A percentile compares a stretch with the other conserved stretches of the same genome.
These are phyloP conservation scores for Arachnomyces sp. DNA, from an alignment of 2,329 filamentous ascomycete species.

Conservation along the genomic window DNA sequence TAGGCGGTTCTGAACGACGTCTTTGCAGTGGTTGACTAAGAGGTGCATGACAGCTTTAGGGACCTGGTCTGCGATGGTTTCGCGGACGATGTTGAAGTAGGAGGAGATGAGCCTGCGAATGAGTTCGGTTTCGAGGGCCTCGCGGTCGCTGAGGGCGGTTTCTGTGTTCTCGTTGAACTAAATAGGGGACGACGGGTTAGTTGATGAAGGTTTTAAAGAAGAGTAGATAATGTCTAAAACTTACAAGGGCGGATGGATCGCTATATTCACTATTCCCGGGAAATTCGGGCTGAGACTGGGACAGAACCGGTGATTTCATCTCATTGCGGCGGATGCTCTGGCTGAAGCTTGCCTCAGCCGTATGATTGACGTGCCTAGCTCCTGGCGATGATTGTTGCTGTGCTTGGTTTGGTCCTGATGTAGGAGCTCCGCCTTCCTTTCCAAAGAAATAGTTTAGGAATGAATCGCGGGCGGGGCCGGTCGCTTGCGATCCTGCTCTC, in stretches of 20 bases:
- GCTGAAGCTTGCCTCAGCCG: slow-evolving; percentile 70
- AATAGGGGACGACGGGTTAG: slow-evolving; percentile 19
- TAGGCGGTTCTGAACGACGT: slow-evolving; percentile 92
- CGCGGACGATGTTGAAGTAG: slow-evolving; percentile 98
- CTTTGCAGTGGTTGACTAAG: slow-evolving; percentile 95
- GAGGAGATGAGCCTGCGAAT: slow-evolving; percentile 94
- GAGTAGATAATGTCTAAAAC: slow-evolving; percentile 26
- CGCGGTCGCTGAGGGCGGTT: slow-evolving; percentile 85
- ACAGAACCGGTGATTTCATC: slow-evolving; percentile 33
- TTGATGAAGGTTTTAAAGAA: background rate
- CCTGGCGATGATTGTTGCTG: slow-evolving; percentile 32
- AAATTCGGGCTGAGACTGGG: slow-evolving; percentile 41
- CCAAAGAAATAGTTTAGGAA: slow-evolving; percentile 99
- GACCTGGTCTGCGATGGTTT: slow-evolving; percentile 97
- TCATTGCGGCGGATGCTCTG: slow-evolving; percentile 72
- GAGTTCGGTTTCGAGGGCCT: slow-evolving; percentile 94
- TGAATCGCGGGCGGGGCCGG: slow-evolving; percentile 68
- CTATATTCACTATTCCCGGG: slow-evolving; percentile 30
- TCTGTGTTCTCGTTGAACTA: slow-evolving; percentile 51
- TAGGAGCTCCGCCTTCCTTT: slow-evolving; percentile 66
- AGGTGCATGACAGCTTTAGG: slow-evolving; percentile 99
- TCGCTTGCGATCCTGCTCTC: slow-evolving; percentile 52
- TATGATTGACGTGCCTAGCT: slow-evolving; percentile 67
- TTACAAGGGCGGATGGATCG: slow-evolving; percentile 40
- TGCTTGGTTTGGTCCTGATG: slow-evolving; percentile 35